Evolutionary conservation across 192 early-diverging fungal species (phyloP).

Genomic region (Jimgerdemannia lactiflua): DNA sequence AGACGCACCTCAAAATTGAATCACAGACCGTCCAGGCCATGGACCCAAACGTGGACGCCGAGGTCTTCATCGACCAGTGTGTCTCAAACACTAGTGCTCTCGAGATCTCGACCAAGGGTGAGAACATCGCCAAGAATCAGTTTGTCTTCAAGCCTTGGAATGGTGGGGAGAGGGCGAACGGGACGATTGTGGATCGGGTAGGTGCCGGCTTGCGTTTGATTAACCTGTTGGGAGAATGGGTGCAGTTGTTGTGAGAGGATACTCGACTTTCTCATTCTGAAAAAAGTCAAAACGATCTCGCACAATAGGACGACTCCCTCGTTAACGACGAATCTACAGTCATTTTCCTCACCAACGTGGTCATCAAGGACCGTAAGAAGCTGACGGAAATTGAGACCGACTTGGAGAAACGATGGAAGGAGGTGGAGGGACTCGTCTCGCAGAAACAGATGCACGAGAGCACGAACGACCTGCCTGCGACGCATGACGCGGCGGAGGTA

Average conservation of each 20-base stretch:
- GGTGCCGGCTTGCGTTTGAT: neutral
- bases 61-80: slow-evolving; percentile 41
- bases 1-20: slow-evolving; percentile 17
- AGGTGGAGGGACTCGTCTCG: slow-evolving; percentile 43
- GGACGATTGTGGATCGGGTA: slow-evolving; percentile 26
- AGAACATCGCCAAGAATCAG: neutral
- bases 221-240: neutral
- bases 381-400: slow-evolving; percentile 46
- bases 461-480: slow-evolving; percentile 22
- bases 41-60: slow-evolving; percentile 50
- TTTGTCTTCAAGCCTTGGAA: slow-evolving; percentile 35
- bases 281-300: slow-evolving; percentile 4
- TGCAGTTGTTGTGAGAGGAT: no score
- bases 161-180: slow-evolving; percentile 17
- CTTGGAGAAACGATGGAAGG: slow-evolving; percentile 42
- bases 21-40: slow-evolving; percentile 29
- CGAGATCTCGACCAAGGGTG: slow-evolving; percentile 11
- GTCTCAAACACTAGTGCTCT: slow-evolving; percentile 16
- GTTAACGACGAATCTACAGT: slow-evolving; percentile 53
- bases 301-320: slow-evolving; percentile 38
- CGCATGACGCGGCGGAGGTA: neutral
- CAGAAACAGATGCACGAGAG: slow-evolving; percentile 52
- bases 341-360: slow-evolving; percentile 65
- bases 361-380: slow-evolving; percentile 52
- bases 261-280: neutral